Conservation (phyloP, 2,329 filamentous ascomycete species). For the Huntiella savannae region DNA sequence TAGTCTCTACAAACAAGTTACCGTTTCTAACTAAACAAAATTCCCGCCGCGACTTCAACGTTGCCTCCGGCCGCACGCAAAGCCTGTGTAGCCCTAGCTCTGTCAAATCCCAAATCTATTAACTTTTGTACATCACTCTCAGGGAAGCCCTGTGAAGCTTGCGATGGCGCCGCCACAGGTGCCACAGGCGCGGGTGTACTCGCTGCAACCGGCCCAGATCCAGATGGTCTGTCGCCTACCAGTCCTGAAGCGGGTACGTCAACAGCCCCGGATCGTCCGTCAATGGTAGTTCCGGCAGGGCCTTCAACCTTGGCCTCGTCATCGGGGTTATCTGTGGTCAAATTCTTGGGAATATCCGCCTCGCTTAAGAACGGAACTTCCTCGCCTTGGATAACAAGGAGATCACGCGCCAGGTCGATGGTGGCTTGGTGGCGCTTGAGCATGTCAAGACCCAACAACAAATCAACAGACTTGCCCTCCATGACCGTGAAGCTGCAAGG, state of each 20-base stretch:
- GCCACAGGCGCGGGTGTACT: conserved; percentile 8
- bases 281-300: conserved; percentile 75
- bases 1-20: no score
- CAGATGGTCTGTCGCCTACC: conserved; percentile 14
- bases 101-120: conserved; percentile 56
- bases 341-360: conserved; percentile 76
- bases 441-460: conserved; percentile 90
- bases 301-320: conserved; percentile 72
- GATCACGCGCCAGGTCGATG: conserved; percentile 72
- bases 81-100: conserved; percentile 58
- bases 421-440: conserved; percentile 85
- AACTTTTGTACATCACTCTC: conserved; percentile 58
- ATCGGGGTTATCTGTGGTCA: conserved; percentile 54
- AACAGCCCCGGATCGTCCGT: conserved; percentile 63
- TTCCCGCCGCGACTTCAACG: conserved; percentile 68
- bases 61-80: conserved; percentile 71
- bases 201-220: conserved; percentile 10
- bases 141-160: conserved; percentile 22
- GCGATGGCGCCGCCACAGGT: conserved; percentile 13
- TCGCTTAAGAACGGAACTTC: conserved; percentile 83
- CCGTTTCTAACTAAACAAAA: conserved; percentile 35
- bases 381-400: conserved; percentile 70
- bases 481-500: conserved; percentile 97
- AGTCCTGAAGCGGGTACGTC: no score
- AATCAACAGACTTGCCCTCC: conserved; percentile 92